Evolutionary conservation across 164 flowering plant genomes (phyloP).

Genomic region (Liquidambar formosana): DNA sequence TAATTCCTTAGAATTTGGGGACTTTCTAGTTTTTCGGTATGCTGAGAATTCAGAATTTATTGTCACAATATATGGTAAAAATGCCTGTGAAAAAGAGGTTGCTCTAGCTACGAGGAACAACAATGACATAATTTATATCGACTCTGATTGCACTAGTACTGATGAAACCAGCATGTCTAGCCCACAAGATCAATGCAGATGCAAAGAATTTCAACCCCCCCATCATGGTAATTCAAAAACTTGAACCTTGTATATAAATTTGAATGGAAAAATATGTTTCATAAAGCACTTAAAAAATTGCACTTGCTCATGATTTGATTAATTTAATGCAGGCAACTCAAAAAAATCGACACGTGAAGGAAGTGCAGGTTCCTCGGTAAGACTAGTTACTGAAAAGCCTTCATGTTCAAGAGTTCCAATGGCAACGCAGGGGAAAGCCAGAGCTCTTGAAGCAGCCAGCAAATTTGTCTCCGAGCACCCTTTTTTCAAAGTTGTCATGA

Average conservation of each 20-base stretch:
- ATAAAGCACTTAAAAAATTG: no score
- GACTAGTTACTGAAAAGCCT: no score
- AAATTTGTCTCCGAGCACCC: conserved; percentile 1
- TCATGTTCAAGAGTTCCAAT: no score
- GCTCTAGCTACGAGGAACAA: neutral
- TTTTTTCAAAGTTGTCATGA: neutral
- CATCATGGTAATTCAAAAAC: no score
- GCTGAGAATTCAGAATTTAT: neutral
- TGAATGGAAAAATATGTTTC: no score
- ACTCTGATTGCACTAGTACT: neutral
- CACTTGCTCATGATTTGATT: no score
- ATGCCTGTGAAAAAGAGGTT: neutral
- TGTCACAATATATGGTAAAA: neutral
- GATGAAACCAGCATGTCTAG: neutral
- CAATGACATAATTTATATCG: neutral
- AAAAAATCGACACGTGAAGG: no score
- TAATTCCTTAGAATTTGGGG: neutral
- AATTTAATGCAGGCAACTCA: no score
- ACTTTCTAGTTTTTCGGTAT: conserved; percentile 7
- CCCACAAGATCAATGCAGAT: neutral
- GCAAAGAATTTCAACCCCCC: neutral
- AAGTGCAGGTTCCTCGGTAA: no score
- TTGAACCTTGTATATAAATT: no score
- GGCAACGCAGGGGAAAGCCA: neutral
- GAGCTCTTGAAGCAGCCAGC: neutral